Conservation (phyloP, 2,329 filamentous ascomycete genomes). For the Conoideocrella luteorostrata region DNA sequence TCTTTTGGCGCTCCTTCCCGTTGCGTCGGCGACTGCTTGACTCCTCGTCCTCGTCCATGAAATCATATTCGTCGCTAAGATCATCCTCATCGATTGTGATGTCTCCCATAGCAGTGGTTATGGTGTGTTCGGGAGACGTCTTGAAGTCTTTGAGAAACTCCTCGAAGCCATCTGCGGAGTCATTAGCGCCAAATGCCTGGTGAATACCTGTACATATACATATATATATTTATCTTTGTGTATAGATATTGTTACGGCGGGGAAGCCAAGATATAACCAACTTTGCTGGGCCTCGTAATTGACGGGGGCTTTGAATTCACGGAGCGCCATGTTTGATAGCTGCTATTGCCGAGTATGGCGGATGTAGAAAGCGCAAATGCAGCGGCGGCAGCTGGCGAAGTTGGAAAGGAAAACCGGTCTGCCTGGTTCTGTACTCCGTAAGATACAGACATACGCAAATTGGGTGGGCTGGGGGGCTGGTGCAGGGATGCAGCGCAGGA, state of each 20-base stretch:
- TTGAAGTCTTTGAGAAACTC: constrained; percentile 88
- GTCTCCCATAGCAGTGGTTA: constrained; percentile 75
- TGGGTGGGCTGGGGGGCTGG: constrained; percentile 25
- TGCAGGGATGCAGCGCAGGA: constrained; percentile 18
- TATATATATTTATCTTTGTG: no score
- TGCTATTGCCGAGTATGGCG: not conserved
- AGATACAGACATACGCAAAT: no score
- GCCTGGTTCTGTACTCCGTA: no score
- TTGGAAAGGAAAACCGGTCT: constrained; percentile 12
- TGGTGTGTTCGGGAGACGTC: constrained; percentile 60
- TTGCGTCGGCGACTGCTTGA: constrained; percentile 43
- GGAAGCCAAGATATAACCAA: constrained; percentile 34
- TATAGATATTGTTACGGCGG: no score
- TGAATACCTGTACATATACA: not conserved
- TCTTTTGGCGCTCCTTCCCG: constrained; percentile 41
- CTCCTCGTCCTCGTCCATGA: constrained; percentile 77
- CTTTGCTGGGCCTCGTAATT: constrained; percentile 84
- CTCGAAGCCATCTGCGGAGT: constrained; percentile 66
- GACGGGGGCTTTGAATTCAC: constrained; percentile 70
- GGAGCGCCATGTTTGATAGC: constrained; percentile 66
- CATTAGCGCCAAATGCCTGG: not conserved
- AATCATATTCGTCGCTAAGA: constrained; percentile 84
- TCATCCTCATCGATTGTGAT: constrained; percentile 84
- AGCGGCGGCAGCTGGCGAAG: constrained; percentile 11
- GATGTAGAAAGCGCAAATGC: not conserved